phyloP scores from a whole-genome alignment of 768 basidiomycete species.

The Pleurotus salmoneostramineus region DNA sequence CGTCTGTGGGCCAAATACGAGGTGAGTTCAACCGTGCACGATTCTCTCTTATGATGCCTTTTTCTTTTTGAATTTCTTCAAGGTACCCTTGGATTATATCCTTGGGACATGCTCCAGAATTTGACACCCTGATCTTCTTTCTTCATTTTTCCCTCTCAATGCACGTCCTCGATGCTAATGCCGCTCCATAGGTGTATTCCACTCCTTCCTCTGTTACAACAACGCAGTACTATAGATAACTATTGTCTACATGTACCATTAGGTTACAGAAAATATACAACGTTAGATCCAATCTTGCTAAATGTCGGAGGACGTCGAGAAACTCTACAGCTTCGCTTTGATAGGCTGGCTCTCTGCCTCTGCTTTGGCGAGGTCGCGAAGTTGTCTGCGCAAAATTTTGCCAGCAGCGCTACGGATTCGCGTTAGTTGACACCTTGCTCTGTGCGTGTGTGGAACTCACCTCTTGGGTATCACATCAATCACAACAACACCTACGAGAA shows the following conservation, averaged over 20 bases:
- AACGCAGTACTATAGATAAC: too few species aligned
- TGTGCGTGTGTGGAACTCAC: conserved; percentile 24
- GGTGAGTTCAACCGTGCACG: conserved; percentile 13
- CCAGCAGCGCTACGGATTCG: conserved; percentile 61
- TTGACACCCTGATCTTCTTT: conserved; percentile 54
- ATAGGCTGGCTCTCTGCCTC: conserved; percentile 29
- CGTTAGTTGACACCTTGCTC: not conserved
- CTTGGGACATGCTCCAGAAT: conserved; percentile 69
- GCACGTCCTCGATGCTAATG: too few species aligned
- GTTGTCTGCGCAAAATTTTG: conserved; percentile 79
- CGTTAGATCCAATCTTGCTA: not conserved
- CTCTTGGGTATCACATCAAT: conserved; percentile 69
- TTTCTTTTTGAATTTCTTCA: conserved; percentile 87
- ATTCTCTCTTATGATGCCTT: conserved; percentile 48
- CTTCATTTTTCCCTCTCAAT: not conserved
- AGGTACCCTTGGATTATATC: conserved; percentile 50
- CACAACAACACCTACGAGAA: conserved; percentile 50
- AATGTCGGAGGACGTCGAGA: not conserved
- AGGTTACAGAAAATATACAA: too few species aligned
- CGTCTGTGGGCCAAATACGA: not conserved
- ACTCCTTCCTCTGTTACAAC: too few species aligned
- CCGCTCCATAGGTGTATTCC: too few species aligned
- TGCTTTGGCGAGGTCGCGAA: conserved; percentile 62
- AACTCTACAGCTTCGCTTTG: conserved; percentile 4
- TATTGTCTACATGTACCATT: too few species aligned